Evolutionary conservation across 2,329 filamentous ascomycete species (phyloP).

Genomic region (Metarhizium guizhouense): DNA sequence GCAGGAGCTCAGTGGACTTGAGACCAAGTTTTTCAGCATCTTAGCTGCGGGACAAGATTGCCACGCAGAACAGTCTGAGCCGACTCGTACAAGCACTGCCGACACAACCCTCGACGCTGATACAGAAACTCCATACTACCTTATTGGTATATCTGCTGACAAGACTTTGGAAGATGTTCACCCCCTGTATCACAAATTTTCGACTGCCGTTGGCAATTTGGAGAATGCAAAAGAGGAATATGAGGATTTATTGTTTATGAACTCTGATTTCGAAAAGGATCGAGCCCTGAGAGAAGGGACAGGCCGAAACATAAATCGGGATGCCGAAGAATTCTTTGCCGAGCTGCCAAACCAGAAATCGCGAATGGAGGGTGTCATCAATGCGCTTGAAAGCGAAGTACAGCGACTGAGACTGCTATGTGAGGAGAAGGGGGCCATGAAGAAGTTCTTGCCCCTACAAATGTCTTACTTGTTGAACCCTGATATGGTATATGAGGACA

Average conservation of each 20-base stretch:
- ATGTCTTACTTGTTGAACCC: constrained; percentile 32
- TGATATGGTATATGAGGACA: constrained; percentile 28
- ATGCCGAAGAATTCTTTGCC: constrained; percentile 34
- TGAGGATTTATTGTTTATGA: constrained; percentile 32
- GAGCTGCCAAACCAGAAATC: constrained; percentile 30
- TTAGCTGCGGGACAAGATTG: constrained; percentile 19
- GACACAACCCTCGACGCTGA: constrained; percentile 3
- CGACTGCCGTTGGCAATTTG: constrained; percentile 34
- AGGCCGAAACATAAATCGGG: constrained; percentile 20
- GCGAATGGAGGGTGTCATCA: constrained; percentile 23
- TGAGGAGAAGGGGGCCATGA: constrained; percentile 31
- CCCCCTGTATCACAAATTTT: constrained; percentile 36
- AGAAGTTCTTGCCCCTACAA: constrained; percentile 28
- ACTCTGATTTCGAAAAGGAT: constrained; percentile 28
- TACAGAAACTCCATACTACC: constrained; percentile 20
- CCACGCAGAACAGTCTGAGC: constrained; percentile 5
- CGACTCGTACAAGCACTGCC: neutral
- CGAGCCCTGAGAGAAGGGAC: constrained; percentile 21
- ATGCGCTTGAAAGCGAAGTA: constrained; percentile 24
- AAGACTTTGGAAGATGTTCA: constrained; percentile 32
- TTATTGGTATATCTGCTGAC: constrained; percentile 26
- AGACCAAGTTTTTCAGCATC: constrained; percentile 29
- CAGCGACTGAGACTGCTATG: constrained; percentile 29
- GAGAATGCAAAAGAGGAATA: constrained; percentile 38
- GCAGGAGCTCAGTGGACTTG: constrained; percentile 23